Percentiles rank a stretch among this genome's conserved stretches.
These are phyloP conservation scores for Pseudonitzschia delicatissima DNA, from an alignment of 108 stramenopile genomes.

Conservation along the genomic window DNA sequence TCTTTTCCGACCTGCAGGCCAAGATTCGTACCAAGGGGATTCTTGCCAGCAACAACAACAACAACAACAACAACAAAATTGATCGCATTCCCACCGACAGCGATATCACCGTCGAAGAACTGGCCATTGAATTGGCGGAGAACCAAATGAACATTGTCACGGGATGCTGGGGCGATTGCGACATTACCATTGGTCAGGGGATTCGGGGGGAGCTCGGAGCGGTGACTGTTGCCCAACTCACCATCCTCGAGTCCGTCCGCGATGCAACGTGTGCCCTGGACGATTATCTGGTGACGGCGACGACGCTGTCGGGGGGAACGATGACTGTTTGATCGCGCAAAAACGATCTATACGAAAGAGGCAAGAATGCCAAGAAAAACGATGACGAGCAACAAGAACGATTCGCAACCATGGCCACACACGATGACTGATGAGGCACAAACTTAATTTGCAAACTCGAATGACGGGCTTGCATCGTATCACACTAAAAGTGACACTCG, in stretches of 20 bases:
- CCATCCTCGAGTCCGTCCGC: conserved; percentile 43
- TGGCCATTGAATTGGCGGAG: conserved; percentile 51
- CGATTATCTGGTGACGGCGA: conserved; percentile 38
- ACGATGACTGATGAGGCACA: too few relatives aligned
- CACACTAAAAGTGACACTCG: too few relatives aligned
- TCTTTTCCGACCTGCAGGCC: background rate
- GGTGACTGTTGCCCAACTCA: conserved; percentile 66
- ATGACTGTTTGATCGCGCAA: background rate
- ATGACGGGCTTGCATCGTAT: too few relatives aligned
- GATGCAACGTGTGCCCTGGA: conserved; percentile 48
- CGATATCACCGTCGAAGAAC: conserved; percentile 22
- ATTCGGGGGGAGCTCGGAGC: conserved; percentile 66
- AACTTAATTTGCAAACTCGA: too few relatives aligned
- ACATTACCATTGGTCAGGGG: conserved; percentile 75
- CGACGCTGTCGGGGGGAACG: background rate
- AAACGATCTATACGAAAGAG: too few relatives aligned
- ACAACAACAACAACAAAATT: background rate
- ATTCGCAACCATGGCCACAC: too few relatives aligned
- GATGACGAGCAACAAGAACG: too few relatives aligned
- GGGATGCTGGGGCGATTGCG: conserved; percentile 45
- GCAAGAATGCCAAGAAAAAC: too few relatives aligned
- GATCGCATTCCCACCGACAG: background rate
- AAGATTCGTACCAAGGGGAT: background rate
- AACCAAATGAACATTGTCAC: conserved; percentile 45
- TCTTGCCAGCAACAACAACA: background rate